These are phyloP conservation scores for Puccinia novopanici DNA, from an alignment of 1,284 basidiomycete genomes.

Conservation along the genomic window DNA sequence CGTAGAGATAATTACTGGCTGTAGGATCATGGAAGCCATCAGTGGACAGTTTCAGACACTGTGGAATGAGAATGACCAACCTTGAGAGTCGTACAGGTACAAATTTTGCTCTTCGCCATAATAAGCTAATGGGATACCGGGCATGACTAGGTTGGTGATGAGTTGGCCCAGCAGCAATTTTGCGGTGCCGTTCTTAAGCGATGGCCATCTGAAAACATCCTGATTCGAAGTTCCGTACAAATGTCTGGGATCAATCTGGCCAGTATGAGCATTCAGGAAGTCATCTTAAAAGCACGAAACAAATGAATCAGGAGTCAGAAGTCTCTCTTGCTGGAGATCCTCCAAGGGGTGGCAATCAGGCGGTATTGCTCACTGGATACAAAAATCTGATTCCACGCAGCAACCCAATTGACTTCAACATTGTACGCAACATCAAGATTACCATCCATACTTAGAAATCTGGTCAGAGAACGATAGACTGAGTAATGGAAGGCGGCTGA, in stretches of 20 bases:
- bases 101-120: too few species aligned
- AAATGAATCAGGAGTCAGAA: not conserved
- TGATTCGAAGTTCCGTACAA: too few species aligned
- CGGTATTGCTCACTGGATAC: conserved; percentile 63
- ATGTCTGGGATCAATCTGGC: too few species aligned
- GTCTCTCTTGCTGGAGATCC: not conserved
- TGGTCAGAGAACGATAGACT: conserved; percentile 75
- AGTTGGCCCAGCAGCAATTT: too few species aligned
- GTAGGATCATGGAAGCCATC: not conserved
- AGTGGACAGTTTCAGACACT: not conserved
- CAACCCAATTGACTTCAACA: conserved; percentile 76
- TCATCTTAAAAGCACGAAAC: conserved; percentile 63
- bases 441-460: conserved; percentile 89
- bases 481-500: conserved; percentile 86
- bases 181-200: too few species aligned
- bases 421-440: conserved; percentile 84
- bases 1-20: conserved; percentile 58
- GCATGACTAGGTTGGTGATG: too few species aligned
- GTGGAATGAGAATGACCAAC: too few species aligned
- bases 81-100: too few species aligned
- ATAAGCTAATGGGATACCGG: too few species aligned
- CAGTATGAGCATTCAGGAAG: conserved; percentile 80
- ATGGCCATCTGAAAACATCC: too few species aligned
- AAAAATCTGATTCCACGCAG: conserved; percentile 85
- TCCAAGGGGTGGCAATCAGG: not conserved